phyloP scores from a whole-genome alignment of 306 rosid genomes.

The Trifolium dubium region DNA sequence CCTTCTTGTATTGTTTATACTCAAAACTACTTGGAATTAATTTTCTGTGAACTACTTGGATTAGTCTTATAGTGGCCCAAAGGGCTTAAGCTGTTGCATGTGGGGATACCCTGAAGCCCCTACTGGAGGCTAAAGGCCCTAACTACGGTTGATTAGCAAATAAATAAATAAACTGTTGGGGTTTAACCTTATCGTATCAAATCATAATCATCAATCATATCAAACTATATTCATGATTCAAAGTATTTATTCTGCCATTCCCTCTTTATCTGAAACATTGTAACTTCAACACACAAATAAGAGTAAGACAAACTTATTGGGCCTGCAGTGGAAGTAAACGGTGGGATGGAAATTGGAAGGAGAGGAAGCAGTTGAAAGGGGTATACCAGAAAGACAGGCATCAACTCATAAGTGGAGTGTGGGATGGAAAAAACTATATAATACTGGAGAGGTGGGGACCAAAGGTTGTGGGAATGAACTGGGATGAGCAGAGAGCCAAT shows the following conservation, averaged over 20 bases:
- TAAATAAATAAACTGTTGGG: neutral
- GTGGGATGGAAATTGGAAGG: neutral
- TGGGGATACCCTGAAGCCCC: neutral
- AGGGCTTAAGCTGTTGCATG: neutral
- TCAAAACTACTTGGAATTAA: neutral
- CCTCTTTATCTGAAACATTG: neutral
- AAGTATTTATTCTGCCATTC: neutral
- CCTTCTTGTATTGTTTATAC: neutral
- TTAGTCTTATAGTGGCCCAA: conserved; percentile 6
- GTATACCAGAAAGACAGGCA: neutral
- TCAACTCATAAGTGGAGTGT: neutral
- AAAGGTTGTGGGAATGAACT: neutral
- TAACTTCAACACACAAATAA: conserved; percentile 9
- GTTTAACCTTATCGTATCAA: neutral
- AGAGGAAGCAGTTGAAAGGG: neutral
- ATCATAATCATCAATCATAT: neutral
- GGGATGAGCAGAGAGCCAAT: neutral
- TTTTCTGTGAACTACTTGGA: neutral
- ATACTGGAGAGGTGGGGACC: neutral
- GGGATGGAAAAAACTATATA: neutral
- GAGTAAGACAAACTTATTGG: neutral
- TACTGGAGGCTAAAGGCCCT: neutral
- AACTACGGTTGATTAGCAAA: neutral
- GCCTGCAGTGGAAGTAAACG: neutral
- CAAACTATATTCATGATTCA: neutral